Conservation (phyloP, 2,329 filamentous ascomycete genomes). For the Dactylellina leptospora region DNA sequence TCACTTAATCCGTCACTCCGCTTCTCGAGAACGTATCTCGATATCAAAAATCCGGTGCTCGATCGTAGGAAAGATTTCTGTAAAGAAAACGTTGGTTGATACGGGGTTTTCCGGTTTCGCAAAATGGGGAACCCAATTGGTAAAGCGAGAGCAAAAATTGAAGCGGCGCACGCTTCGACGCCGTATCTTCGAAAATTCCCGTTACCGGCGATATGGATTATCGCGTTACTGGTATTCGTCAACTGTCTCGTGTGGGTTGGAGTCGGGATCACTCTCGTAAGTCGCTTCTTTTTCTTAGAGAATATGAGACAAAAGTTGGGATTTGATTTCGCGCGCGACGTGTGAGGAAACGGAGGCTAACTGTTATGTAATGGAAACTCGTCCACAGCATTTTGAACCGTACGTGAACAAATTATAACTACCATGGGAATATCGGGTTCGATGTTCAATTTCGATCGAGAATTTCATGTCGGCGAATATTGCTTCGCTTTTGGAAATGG, state of each 20-base stretch:
- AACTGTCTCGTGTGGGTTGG: slow-evolving; percentile 68
- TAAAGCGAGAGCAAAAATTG: slow-evolving; percentile 21
- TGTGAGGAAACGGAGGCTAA: slow-evolving; percentile 14
- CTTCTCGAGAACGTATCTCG: neutral
- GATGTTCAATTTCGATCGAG: neutral
- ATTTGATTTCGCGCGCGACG: neutral
- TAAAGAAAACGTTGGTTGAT: no score
- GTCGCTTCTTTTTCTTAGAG: slow-evolving; percentile 1
- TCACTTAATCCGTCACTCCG: neutral
- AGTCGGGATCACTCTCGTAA: slow-evolving; percentile 63
- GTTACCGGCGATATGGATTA: slow-evolving; percentile 63
- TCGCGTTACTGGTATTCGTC: slow-evolving; percentile 63
- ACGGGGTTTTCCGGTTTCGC: no score
- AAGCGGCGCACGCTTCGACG: slow-evolving; percentile 31
- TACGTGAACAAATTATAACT: slow-evolving; percentile 14
- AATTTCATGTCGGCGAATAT: no score
- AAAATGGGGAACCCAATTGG: slow-evolving; percentile 15
- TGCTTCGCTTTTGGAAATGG: no score
- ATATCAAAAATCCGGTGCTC: neutral
- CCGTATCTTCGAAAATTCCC: slow-evolving; percentile 58
- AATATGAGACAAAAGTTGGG: neutral
- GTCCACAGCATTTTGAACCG: slow-evolving; percentile 46
- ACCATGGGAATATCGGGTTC: neutral
- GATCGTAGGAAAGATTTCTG: no score
- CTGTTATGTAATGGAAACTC: slow-evolving; percentile 39